Evolutionary conservation across 345 rosid species (phyloP).

Genomic region (Trapa bicornis): DNA sequence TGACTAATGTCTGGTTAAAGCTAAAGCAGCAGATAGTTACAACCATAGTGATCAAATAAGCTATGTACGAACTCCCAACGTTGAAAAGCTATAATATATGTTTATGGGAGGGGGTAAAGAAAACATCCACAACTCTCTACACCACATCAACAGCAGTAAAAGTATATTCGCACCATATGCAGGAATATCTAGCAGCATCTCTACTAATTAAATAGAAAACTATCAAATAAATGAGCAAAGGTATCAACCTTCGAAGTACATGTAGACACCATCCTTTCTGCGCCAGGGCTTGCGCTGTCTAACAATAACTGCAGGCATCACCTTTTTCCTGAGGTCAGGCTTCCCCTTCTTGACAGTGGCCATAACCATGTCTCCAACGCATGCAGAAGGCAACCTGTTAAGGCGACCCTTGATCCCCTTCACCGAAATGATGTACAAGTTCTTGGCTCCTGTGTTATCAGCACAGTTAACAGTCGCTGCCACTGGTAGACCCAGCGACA

Average conservation of each 20-base stretch:
- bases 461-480: slow-evolving; percentile 71
- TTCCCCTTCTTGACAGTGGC: slow-evolving; percentile 97
- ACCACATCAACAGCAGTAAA: slow-evolving; percentile 3
- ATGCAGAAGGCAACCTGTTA: slow-evolving; percentile 79
- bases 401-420: slow-evolving; percentile 90
- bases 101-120: slow-evolving; percentile 1
- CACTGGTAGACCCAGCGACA: slow-evolving; percentile 75
- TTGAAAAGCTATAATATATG: slow-evolving; percentile 5
- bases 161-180: not conserved
- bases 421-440: slow-evolving; percentile 83
- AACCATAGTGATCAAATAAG: not conserved
- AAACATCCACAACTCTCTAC: not conserved
- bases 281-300: slow-evolving; percentile 97
- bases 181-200: not conserved
- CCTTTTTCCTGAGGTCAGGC: slow-evolving; percentile 91
- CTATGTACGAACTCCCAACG: not conserved
- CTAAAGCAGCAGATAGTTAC: not conserved
- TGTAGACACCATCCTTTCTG: slow-evolving; percentile 95
- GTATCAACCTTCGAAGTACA: slow-evolving; percentile 81
- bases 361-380: slow-evolving; percentile 97
- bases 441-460: slow-evolving; percentile 66
- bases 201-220: not conserved
- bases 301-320: slow-evolving; percentile 88
- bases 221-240: not conserved
- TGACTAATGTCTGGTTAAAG: slow-evolving; percentile 29